Conservation (phyloP, 495 filamentous ascomycete species). For the Geopyxis carbonaria region DNA sequence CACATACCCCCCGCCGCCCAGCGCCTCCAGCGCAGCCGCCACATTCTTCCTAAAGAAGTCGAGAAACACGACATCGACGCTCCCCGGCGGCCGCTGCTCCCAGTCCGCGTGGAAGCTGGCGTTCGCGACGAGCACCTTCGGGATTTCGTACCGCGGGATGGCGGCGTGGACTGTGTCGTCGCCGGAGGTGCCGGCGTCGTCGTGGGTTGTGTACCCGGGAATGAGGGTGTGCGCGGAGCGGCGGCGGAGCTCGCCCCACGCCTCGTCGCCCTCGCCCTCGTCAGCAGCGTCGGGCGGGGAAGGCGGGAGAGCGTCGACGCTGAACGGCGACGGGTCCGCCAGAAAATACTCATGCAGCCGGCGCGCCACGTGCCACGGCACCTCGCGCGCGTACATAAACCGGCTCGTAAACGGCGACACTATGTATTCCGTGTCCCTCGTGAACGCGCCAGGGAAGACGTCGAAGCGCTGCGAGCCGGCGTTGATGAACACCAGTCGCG, state of each 20-base stretch:
- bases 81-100: conserved; percentile 37
- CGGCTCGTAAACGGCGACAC: conserved; percentile 77
- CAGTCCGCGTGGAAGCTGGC: conserved; percentile 35
- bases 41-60: conserved; percentile 79
- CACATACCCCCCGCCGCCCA: conserved; percentile 38
- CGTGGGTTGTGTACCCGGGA: conserved; percentile 72
- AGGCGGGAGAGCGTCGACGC: conserved; percentile 22
- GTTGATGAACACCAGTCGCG: conserved; percentile 62
- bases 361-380: conserved; percentile 57
- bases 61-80: conserved; percentile 72
- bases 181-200: conserved; percentile 70
- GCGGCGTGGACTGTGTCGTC: conserved; percentile 74
- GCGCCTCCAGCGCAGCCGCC: conserved; percentile 47
- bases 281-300: conserved; percentile 29
- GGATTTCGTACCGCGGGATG: conserved; percentile 57
- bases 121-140: conserved; percentile 61
- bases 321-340: conserved; percentile 33
- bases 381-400: conserved; percentile 60
- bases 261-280: conserved; percentile 32
- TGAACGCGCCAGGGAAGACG: conserved; percentile 82
- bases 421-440: conserved; percentile 64
- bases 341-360: conserved; percentile 59
- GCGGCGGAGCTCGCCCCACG: conserved; percentile 24
- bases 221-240: conserved; percentile 35
- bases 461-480: conserved; percentile 88